Conservation (phyloP, 257 asterid species). For the Marsdenia floribunda region DNA sequence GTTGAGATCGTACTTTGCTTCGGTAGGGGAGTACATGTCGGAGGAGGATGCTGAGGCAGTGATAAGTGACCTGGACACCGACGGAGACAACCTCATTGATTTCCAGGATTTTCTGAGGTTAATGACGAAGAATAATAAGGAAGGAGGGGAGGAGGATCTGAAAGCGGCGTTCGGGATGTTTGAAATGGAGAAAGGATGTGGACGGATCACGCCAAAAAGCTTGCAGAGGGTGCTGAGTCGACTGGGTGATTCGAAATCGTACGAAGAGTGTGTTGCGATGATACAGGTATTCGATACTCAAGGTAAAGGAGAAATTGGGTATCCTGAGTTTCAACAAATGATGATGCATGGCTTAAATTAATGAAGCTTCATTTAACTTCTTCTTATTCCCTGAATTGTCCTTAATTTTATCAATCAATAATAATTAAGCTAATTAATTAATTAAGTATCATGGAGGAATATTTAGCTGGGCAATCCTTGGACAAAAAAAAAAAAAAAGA, state of each 20-base stretch:
- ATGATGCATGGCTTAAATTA: slow-evolving; percentile 29
- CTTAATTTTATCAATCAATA: too few relatives aligned
- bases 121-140: slow-evolving; percentile 16
- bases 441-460: too few relatives aligned
- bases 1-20: slow-evolving; percentile 39
- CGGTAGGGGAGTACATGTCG: slow-evolving; percentile 52
- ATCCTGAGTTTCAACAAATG: slow-evolving; percentile 48
- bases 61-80: slow-evolving; percentile 34
- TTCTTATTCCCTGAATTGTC: too few relatives aligned
- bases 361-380: too few relatives aligned
- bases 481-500: too few relatives aligned
- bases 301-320: slow-evolving; percentile 59
- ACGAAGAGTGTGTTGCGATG: slow-evolving; percentile 56
- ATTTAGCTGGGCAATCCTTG: too few relatives aligned
- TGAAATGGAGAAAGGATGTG: slow-evolving; percentile 51
- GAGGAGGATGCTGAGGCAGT: slow-evolving; percentile 43
- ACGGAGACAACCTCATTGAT: slow-evolving; percentile 39
- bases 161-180: slow-evolving; percentile 48
- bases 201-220: slow-evolving; percentile 55
- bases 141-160: slow-evolving; percentile 31
- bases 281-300: slow-evolving; percentile 45
- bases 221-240: slow-evolving; percentile 47
- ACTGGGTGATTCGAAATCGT: slow-evolving; percentile 44
- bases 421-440: too few relatives aligned
- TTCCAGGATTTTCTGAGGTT: slow-evolving; percentile 38